Conservation (phyloP, 257 asterid species). For the Catharanthus roseus region DNA sequence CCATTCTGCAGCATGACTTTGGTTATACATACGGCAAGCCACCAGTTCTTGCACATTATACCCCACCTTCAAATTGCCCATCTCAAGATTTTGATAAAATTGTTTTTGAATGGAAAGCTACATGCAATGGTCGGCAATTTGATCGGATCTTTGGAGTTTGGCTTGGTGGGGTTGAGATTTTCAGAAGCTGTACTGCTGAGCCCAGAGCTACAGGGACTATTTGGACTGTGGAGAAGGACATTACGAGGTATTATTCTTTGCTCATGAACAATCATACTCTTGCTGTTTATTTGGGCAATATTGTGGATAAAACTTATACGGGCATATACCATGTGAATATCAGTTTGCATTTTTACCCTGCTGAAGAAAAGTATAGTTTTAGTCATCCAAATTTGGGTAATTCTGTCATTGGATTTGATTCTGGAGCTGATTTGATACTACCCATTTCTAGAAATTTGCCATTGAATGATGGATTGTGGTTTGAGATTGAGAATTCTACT, state of each 20-base stretch:
- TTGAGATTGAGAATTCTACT: constrained; percentile 48
- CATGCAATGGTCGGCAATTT: constrained; percentile 63
- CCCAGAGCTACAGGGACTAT: constrained; percentile 39
- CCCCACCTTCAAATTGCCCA: constrained; percentile 45
- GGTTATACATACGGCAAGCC: constrained; percentile 47
- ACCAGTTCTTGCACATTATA: constrained; percentile 42
- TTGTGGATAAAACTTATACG: constrained; percentile 56
- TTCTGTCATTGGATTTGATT: constrained; percentile 16
- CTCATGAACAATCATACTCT: constrained; percentile 45
- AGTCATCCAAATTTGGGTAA: constrained; percentile 3
- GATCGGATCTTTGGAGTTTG: constrained; percentile 79
- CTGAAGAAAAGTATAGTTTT: constrained; percentile 16
- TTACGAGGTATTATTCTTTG: constrained; percentile 67
- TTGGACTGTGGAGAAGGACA: constrained; percentile 73
- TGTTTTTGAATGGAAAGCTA: constrained; percentile 70
- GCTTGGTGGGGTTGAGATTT: constrained; percentile 79
- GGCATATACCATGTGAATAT: constrained; percentile 70
- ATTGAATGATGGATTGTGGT: constrained; percentile 74
- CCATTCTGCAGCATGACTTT: constrained; percentile 49
- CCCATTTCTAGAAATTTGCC: constrained; percentile 63
- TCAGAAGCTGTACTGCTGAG: constrained; percentile 86
- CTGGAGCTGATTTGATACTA: constrained; percentile 54
- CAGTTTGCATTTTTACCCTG: constrained; percentile 57
- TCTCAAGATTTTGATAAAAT: constrained; percentile 35
- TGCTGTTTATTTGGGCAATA: constrained; percentile 58